These are phyloP conservation scores for Sordariomycetes sp. DNA, from an alignment of 2,329 filamentous ascomycete species.

Conservation along the genomic window DNA sequence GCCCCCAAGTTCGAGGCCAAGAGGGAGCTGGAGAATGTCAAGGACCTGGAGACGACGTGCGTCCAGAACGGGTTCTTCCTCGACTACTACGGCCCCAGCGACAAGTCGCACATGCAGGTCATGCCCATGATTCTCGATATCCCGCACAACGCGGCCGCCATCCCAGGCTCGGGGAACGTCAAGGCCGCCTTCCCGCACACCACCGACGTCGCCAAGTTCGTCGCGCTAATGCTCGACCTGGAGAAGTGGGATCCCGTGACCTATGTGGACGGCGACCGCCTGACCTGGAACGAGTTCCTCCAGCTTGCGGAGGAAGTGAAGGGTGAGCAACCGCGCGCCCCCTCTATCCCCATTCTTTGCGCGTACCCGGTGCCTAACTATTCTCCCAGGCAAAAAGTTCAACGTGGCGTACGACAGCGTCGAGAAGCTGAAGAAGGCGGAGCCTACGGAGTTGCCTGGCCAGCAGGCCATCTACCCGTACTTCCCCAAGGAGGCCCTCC, in stretches of 20 bases:
- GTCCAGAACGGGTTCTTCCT: conserved; percentile 31
- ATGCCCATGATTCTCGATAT: conserved; percentile 32
- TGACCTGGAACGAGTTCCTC: conserved; percentile 33
- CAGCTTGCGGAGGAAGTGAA: conserved; percentile 26
- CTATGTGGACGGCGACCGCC: conserved; percentile 24
- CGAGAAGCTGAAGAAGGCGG: conserved; percentile 19
- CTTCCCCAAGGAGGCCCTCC: conserved; percentile 12
- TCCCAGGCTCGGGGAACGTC: conserved; percentile 36
- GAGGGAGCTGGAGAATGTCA: neutral
- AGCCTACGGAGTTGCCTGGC: conserved; percentile 20
- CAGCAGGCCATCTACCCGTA: conserved; percentile 15
- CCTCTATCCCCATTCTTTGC: neutral
- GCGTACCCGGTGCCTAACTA: conserved; percentile 3
- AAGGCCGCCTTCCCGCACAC: conserved; percentile 35
- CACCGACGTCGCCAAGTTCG: conserved; percentile 34
- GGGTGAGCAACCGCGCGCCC: conserved; percentile 17
- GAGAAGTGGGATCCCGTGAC: conserved; percentile 29
- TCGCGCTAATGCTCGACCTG: conserved; percentile 27
- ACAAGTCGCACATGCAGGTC: conserved; percentile 25
- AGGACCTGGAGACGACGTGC: conserved; percentile 23
- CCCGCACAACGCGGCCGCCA: conserved; percentile 27
- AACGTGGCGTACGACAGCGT: conserved; percentile 19
- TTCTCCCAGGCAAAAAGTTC: conserved; percentile 20
- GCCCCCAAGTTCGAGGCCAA: conserved; percentile 1
- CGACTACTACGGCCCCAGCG: conserved; percentile 30